Conservation (phyloP, 1,284 basidiomycete species). For the Cronartium quercuum region DNA sequence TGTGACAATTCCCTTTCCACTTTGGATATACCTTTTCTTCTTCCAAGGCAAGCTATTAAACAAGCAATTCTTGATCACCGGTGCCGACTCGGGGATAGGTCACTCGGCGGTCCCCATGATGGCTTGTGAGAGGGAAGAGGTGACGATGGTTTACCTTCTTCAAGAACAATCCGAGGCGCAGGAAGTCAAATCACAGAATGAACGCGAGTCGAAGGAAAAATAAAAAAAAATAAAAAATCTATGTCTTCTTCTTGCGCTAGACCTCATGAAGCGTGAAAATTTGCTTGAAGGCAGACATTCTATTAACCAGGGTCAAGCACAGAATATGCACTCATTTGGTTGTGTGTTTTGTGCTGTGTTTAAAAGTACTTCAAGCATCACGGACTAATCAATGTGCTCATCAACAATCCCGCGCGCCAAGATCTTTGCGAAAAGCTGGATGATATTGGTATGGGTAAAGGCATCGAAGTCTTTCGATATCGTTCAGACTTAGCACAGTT, state of each 20-base stretch:
- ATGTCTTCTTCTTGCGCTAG: constrained; percentile 54
- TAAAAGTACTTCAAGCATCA: constrained; percentile 55
- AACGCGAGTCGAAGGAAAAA: constrained; percentile 48
- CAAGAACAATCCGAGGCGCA: constrained; percentile 58
- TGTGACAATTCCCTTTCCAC: constrained; percentile 41
- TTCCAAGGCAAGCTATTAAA: constrained; percentile 55
- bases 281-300: constrained; percentile 14
- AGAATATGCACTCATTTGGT: not conserved
- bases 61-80: constrained; percentile 60
- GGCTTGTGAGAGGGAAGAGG: constrained; percentile 61
- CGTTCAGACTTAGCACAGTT: too few species aligned
- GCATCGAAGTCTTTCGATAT: too few species aligned
- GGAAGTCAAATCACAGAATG: constrained; percentile 54
- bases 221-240: constrained; percentile 49
- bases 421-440: constrained; percentile 53
- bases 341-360: not conserved
- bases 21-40: constrained; percentile 42
- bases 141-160: constrained; percentile 62
- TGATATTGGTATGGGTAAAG: constrained; percentile 53
- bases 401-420: constrained; percentile 64
- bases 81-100: constrained; percentile 60
- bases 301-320: not conserved
- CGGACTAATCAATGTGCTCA: constrained; percentile 56
- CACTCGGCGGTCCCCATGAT: constrained; percentile 59
- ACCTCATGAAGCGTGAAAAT: constrained; percentile 49